These are phyloP conservation scores for Emmonsiellopsis sp. DNA, from an alignment of 2,329 filamentous ascomycete genomes.

Conservation along the genomic window DNA sequence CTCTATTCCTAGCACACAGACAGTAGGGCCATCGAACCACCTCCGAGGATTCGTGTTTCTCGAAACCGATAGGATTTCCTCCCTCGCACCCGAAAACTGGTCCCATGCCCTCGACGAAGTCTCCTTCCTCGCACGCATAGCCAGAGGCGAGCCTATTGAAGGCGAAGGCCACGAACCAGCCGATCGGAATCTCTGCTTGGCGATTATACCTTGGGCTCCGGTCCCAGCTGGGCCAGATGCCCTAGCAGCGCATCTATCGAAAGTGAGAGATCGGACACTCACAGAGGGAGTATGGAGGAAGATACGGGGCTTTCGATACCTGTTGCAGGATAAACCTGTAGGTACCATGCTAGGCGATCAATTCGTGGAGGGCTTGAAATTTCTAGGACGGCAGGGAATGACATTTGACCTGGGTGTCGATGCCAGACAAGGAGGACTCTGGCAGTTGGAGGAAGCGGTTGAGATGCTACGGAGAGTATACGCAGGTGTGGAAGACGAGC, in stretches of 20 bases:
- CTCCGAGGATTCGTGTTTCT: conserved; percentile 70
- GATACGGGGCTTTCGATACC: conserved; percentile 71
- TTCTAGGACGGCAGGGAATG: conserved; percentile 54
- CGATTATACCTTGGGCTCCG: conserved; percentile 79
- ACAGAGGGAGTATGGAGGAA: conserved; percentile 57
- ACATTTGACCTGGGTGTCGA: conserved; percentile 81
- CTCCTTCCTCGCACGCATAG: conserved; percentile 57
- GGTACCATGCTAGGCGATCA: conserved; percentile 55
- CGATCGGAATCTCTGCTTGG: conserved; percentile 53
- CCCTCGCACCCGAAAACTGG: conserved; percentile 49
- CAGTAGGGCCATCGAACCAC: conserved; percentile 24
- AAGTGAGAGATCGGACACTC: conserved; percentile 44
- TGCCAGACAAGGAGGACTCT: conserved; percentile 63
- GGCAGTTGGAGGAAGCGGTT: conserved; percentile 62
- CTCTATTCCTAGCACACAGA: conserved; percentile 20
- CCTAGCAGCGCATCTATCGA: conserved; percentile 56
- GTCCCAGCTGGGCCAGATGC: conserved; percentile 54
- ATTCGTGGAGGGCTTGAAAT: conserved; percentile 58
- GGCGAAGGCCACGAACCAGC: conserved; percentile 50
- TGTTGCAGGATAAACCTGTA: conserved; percentile 67
- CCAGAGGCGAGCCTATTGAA: conserved; percentile 47
- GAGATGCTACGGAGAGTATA: conserved; percentile 62
- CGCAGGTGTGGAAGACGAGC: conserved; percentile 41
- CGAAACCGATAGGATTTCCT: conserved; percentile 68
- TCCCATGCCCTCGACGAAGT: conserved; percentile 63